Evolutionary conservation across 139 green algal species (phyloP), one percentile per base, ranked within the genome.

Genomic region (Penium margaritaceum): DNA sequence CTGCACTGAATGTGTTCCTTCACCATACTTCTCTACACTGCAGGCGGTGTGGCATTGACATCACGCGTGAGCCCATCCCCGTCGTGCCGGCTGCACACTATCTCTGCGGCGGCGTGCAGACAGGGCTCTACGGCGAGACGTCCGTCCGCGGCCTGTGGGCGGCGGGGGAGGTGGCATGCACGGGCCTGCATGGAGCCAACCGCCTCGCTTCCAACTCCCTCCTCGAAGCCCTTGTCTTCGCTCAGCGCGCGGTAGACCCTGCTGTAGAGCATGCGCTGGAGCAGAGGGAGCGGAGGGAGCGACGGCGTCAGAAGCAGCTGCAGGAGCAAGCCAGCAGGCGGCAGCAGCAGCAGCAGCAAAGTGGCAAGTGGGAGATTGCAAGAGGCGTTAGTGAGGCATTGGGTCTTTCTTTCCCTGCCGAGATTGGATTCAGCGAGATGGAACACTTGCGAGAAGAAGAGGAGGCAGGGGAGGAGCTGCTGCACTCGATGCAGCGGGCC

Each of bases 31-130:
- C n/a, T n/a, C n/a, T n/a, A n/a, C n/a, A n/a, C n/a, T n/a, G n/a
- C n/a, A n/a, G n/a, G n/a, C n/a, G n/a, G n/a, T 87, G 91, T 79
- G 3, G 83, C 37, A 81, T 98, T 21, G 90, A 98, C 81, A 96
- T 97, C 72, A 92, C 89, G 0, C 44, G 72, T 7, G 83, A 96
- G 21, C 86, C 89, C 30, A 97, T 98, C 67, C 93, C 93, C 0
- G 93, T 98, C 9, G 84, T 91, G 30, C 93, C 93, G 0, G 90
- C 90, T 1, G 89, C 95, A 83, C 93, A 98, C 84, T 98, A 97
- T 88, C 89, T 92, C 36, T 97, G 93, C 82, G 93, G 93, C 33
- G 93, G 93, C 33, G 88, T 97, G 24, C 12, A 66, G 57, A 66
- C 43, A 37, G 91, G 89, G 35, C 76, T 96, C 65, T 63, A 86